phyloP scores from a whole-genome alignment of 1,284 basidiomycete species.

The Malassezia cuniculi region DNA sequence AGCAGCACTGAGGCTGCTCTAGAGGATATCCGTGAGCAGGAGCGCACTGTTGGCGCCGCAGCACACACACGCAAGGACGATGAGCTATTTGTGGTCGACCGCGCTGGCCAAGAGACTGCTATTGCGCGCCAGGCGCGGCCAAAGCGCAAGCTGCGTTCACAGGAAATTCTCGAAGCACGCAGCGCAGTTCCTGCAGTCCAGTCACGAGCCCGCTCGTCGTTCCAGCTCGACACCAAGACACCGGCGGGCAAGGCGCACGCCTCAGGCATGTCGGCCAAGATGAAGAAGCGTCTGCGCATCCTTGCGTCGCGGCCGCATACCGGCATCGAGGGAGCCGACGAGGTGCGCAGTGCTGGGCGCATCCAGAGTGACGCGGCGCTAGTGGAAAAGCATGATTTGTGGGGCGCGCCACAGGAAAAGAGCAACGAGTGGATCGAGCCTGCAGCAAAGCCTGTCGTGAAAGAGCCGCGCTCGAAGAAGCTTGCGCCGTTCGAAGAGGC shows the following conservation, averaged over 20 bases:
- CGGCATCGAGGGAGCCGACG: slow-evolving; percentile 4
- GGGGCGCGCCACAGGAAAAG: not conserved
- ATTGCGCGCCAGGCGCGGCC: slow-evolving; percentile 27
- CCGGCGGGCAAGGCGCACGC: slow-evolving; percentile 10
- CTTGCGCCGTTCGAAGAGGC: slow-evolving; percentile 4
- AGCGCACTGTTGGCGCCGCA: slow-evolving; percentile 9
- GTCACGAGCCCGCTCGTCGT: slow-evolving; percentile 22
- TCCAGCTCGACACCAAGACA: slow-evolving; percentile 42
- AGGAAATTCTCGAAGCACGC: slow-evolving; percentile 68
- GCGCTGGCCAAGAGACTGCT: slow-evolving; percentile 48
- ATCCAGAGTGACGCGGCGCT: slow-evolving; percentile 13
- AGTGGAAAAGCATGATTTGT: slow-evolving; percentile 9
- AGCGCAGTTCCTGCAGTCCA: slow-evolving; percentile 63
- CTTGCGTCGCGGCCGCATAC: slow-evolving; percentile 13
- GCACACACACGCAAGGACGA: slow-evolving; percentile 7
- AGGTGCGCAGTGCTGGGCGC: slow-evolving; percentile 7
- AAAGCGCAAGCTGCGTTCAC: slow-evolving; percentile 56
- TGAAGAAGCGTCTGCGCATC: slow-evolving; percentile 18
- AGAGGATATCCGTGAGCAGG: slow-evolving; percentile 24
- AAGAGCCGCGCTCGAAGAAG: slow-evolving; percentile 2
- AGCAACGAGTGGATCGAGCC: slow-evolving; percentile 7
- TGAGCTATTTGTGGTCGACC: slow-evolving; percentile 18
- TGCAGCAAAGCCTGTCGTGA: not conserved
- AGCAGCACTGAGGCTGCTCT: slow-evolving; percentile 24
- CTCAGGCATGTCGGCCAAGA: slow-evolving; percentile 22